A percentile compares a stretch with the other conserved stretches of the same genome.
Conservation (phyloP, 2,329 filamentous ascomycete genomes). For the Ophiostoma sp. region DNA sequence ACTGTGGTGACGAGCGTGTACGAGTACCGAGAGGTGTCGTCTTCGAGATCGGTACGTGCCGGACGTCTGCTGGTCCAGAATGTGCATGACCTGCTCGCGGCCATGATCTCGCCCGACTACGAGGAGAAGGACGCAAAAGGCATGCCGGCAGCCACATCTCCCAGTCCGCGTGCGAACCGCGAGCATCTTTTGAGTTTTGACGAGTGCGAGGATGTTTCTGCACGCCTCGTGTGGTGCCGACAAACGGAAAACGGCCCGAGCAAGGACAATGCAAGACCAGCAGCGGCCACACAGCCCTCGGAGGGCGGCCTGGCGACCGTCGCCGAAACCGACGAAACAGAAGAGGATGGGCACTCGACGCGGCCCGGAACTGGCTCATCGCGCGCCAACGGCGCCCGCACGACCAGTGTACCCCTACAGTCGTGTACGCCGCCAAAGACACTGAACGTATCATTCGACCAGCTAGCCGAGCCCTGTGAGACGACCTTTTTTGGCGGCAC, state of each 20-base stretch:
- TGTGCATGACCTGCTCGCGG: slow-evolving; percentile 65
- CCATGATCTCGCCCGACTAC: slow-evolving; percentile 31
- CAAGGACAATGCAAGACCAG: slow-evolving; percentile 31
- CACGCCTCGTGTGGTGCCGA: slow-evolving; percentile 76
- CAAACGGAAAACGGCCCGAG: slow-evolving; percentile 35
- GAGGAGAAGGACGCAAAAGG: slow-evolving; percentile 34
- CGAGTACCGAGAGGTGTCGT: slow-evolving; percentile 81
- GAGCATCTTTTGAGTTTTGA: slow-evolving; percentile 61
- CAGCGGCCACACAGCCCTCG: slow-evolving; percentile 22
- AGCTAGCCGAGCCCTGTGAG: slow-evolving; percentile 73
- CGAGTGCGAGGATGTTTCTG: slow-evolving; percentile 77
- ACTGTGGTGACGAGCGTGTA: slow-evolving; percentile 83
- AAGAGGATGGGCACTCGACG: slow-evolving; percentile 28
- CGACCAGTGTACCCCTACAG: slow-evolving; percentile 42
- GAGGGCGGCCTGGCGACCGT: slow-evolving; percentile 51
- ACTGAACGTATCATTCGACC: slow-evolving; percentile 66
- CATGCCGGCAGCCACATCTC: neutral
- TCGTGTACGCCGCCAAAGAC: slow-evolving; percentile 54
- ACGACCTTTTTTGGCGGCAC: slow-evolving; percentile 64
- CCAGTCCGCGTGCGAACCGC: neutral
- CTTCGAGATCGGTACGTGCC: slow-evolving; percentile 69
- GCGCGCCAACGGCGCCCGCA: slow-evolving; percentile 38
- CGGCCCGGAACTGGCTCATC: slow-evolving; percentile 25
- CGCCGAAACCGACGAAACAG: slow-evolving; percentile 58
- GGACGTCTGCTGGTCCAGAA: slow-evolving; percentile 70